Percentiles rank a stretch among this genome's conserved stretches.
Conservation (phyloP, 768 basidiomycete species). For the Collybia mongolica region DNA sequence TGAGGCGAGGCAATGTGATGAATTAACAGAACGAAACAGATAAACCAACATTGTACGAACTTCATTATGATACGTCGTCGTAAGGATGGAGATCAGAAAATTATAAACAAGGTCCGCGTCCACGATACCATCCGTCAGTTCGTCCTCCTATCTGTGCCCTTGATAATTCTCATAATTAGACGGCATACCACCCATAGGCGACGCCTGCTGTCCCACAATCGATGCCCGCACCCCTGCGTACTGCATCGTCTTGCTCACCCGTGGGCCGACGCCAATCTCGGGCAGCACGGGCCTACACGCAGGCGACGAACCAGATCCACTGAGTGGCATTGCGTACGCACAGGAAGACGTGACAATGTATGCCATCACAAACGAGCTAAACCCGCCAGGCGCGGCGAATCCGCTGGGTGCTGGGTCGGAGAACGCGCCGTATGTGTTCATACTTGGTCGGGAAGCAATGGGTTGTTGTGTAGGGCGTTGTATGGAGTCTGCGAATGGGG, state of each 20-base stretch:
- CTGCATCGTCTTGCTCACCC: constrained; percentile 89
- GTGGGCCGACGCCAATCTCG: constrained; percentile 45
- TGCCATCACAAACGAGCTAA: background rate
- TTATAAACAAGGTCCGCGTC: background rate
- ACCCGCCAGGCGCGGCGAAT: constrained; percentile 41
- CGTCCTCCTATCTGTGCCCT: constrained; percentile 41
- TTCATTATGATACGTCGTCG: background rate
- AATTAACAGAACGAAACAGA: background rate
- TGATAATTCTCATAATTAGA: constrained; percentile 56
- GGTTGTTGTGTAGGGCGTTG: constrained; percentile 28
- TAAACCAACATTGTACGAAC: background rate
- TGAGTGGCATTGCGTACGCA: constrained; percentile 39
- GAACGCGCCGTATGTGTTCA: constrained; percentile 91
- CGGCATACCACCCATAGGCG: constrained; percentile 26
- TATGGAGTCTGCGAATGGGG: constrained; percentile 57
- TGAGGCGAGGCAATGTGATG: background rate
- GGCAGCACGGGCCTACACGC: constrained; percentile 26
- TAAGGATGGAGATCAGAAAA: background rate
- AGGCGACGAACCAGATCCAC: constrained; percentile 45
- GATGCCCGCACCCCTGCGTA: constrained; percentile 79
- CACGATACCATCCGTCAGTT: background rate
- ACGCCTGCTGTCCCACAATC: constrained; percentile 31
- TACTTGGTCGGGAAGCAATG: constrained; percentile 55
- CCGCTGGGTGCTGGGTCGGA: constrained; percentile 83
- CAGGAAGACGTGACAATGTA: background rate